Percentiles rank a stretch among this genome's conserved stretches.
Evolutionary conservation across 768 basidiomycete species (phyloP).

Genomic region (Lentinus tigrinus): DNA sequence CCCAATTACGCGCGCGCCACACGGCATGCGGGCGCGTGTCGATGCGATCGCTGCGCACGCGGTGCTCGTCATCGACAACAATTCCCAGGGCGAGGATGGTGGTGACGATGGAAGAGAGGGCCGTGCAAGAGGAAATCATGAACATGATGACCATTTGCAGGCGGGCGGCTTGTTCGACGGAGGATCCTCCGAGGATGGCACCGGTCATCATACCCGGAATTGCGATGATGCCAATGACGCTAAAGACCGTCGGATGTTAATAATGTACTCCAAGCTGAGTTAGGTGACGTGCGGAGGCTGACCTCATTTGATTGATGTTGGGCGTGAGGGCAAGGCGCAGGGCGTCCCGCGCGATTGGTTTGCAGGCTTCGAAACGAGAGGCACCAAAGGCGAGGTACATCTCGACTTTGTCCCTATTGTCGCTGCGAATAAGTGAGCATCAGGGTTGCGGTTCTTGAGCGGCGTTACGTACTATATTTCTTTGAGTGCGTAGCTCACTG

Average conservation of each 20-base stretch:
- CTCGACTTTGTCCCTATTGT: slow-evolving; percentile 84
- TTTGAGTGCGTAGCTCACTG: slow-evolving; percentile 67
- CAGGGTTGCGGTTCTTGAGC: not conserved
- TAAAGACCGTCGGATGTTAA: slow-evolving; percentile 25
- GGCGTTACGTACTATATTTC: slow-evolving; percentile 61
- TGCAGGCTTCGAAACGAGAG: slow-evolving; percentile 78
- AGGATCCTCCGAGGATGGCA: slow-evolving; percentile 82
- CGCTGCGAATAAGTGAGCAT: slow-evolving; percentile 39
- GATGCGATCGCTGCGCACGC: slow-evolving; percentile 64
- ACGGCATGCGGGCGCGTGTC: slow-evolving; percentile 32
- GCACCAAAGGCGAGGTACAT: slow-evolving; percentile 86
- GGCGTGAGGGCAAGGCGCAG: slow-evolving; percentile 80
- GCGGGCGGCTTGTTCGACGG: slow-evolving; percentile 80
- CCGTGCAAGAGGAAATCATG: slow-evolving; percentile 80
- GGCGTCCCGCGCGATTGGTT: slow-evolving; percentile 74
- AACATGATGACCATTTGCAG: slow-evolving; percentile 95
- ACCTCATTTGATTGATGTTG: slow-evolving; percentile 87
- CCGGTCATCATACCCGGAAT: slow-evolving; percentile 93
- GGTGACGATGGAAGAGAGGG: slow-evolving; percentile 65
- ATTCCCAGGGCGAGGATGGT: slow-evolving; percentile 59
- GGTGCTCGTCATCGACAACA: slow-evolving; percentile 66
- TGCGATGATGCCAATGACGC: slow-evolving; percentile 74
- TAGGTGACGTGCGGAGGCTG: slow-evolving; percentile 2
- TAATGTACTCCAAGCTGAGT: not conserved
- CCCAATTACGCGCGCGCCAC: slow-evolving; percentile 30